These are phyloP conservation scores for Kodamaea leandrae DNA, from an alignment of 805 yeast genomes.

Conservation along the genomic window DNA sequence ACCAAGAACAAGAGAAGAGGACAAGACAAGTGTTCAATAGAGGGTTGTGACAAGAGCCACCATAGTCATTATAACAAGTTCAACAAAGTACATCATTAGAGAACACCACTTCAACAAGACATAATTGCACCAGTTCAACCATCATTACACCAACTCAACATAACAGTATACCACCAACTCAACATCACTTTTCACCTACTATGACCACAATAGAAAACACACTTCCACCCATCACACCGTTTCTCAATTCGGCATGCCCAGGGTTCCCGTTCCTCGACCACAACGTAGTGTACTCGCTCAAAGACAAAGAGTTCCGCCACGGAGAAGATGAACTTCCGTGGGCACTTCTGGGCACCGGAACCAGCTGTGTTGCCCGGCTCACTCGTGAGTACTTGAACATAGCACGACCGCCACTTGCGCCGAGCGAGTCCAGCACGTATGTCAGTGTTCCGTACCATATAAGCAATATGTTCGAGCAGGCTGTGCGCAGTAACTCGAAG, in stretches of 20 bases:
- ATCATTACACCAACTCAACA: no score
- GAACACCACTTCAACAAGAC: no score
- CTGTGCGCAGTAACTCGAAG: constrained; percentile 32
- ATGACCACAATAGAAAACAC: no score
- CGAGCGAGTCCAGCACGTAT: constrained; percentile 49
- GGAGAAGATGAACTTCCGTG: constrained; percentile 24
- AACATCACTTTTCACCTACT: no score
- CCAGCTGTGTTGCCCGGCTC: constrained; percentile 12
- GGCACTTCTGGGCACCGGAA: constrained; percentile 12
- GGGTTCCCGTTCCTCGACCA: constrained; percentile 31
- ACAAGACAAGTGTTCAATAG: no score
- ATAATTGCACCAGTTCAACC: no score
- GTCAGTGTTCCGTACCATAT: constrained; percentile 52
- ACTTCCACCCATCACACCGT: constrained; percentile 15
- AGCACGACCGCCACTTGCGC: constrained; percentile 34
- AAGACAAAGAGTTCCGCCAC: constrained; percentile 11
- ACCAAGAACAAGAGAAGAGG: no score
- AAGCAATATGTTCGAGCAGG: constrained; percentile 39
- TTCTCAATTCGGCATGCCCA: constrained; percentile 38
- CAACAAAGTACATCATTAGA: no score
- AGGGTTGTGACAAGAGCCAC: no score
- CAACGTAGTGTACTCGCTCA: constrained; percentile 32
- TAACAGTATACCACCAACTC: no score
- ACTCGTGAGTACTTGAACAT: constrained; percentile 31
- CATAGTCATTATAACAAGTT: no score